Conservation (phyloP, 2,329 filamentous ascomycete genomes). For the Hymenoscyphus infarciens region DNA sequence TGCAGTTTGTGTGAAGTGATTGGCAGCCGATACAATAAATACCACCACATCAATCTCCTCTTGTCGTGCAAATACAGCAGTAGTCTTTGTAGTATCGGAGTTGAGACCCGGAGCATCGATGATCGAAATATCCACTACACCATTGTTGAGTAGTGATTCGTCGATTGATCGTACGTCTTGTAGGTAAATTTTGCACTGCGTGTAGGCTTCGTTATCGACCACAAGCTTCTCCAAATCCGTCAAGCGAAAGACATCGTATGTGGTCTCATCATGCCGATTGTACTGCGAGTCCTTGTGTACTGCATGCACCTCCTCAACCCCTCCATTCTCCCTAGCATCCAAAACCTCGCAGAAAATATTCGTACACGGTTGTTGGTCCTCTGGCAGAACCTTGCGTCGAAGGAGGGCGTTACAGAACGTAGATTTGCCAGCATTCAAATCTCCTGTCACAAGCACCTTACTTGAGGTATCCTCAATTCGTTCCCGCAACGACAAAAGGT, state of each 20-base stretch:
- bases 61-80: conserved; percentile 92
- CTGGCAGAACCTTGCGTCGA: conserved; percentile 85
- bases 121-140: conserved; percentile 93
- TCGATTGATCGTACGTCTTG: conserved; percentile 86
- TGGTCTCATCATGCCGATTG: conserved; percentile 86
- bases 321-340: conserved; percentile 85
- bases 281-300: conserved; percentile 79
- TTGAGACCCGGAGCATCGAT: conserved; percentile 97
- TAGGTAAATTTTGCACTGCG: conserved; percentile 95
- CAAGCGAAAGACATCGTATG: conserved; percentile 82
- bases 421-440: conserved; percentile 95
- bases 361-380: conserved; percentile 97
- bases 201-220: conserved; percentile 80
- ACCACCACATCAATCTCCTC: conserved; percentile 99
- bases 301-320: conserved; percentile 91
- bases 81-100: conserved; percentile 94
- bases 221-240: conserved; percentile 84
- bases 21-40: conserved; percentile 95
- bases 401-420: conserved; percentile 98
- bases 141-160: conserved; percentile 92
- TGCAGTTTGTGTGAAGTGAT: conserved; percentile 97
- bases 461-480: conserved; percentile 96
- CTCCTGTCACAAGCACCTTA: conserved; percentile 93
- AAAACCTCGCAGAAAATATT: conserved; percentile 98
- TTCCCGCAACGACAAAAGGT: conserved; percentile 80